Conservation (phyloP, 495 filamentous ascomycete genomes). For the Tuber calosporum region DNA sequence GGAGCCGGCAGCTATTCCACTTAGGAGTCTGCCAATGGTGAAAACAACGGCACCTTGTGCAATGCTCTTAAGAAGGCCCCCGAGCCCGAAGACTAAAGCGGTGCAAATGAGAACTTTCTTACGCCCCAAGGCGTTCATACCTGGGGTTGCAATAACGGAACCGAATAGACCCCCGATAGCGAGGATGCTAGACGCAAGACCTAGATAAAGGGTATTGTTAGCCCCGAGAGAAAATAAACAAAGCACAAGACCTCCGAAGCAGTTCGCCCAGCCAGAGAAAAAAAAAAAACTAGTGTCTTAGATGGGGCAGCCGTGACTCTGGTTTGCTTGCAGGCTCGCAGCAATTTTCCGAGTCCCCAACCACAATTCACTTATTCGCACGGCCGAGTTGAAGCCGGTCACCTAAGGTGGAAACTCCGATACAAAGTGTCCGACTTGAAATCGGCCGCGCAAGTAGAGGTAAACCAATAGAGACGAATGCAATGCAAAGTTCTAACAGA, state of each 20-base stretch:
- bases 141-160: conserved; percentile 66
- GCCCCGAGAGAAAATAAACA: neutral
- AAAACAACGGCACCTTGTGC: conserved; percentile 61
- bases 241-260: conserved; percentile 53
- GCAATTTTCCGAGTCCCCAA: conserved; percentile 16
- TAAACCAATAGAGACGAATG: neutral
- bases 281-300: conserved; percentile 48
- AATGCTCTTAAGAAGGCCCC: conserved; percentile 65
- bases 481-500: neutral
- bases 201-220: conserved; percentile 17
- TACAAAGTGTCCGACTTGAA: no score
- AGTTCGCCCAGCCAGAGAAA: conserved; percentile 72
- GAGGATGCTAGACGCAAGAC: conserved; percentile 75
- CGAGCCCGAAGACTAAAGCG: conserved; percentile 66
- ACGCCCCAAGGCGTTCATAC: conserved; percentile 66
- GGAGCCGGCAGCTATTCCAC: conserved; percentile 77
- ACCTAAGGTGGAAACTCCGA: no score
- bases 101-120: conserved; percentile 63
- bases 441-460: neutral
- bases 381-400: no score
- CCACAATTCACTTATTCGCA: neutral
- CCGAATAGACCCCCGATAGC: conserved; percentile 83
- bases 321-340: conserved; percentile 39
- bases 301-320: conserved; percentile 27
- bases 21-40: conserved; percentile 65